Conservation (phyloP, 2,329 filamentous ascomycete species). For the Arthrobotrys iridis region DNA sequence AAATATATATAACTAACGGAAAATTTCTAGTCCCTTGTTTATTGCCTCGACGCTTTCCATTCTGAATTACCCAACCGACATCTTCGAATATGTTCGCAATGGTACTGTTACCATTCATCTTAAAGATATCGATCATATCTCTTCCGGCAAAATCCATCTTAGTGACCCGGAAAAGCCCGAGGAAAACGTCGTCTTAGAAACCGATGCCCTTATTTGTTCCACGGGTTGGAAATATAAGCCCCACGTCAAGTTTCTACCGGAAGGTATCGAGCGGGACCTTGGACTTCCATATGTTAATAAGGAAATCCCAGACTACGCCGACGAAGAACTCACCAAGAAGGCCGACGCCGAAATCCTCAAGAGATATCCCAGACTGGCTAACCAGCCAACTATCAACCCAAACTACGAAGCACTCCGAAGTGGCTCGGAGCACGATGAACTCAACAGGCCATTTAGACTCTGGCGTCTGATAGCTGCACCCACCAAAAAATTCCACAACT, state of each 20-base stretch:
- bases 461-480: slow-evolving; percentile 48
- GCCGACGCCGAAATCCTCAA: slow-evolving; percentile 68
- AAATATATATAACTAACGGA: neutral
- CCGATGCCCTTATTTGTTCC: slow-evolving; percentile 68
- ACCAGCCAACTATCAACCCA: slow-evolving; percentile 66
- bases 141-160: slow-evolving; percentile 65
- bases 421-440: slow-evolving; percentile 37
- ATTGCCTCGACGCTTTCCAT: slow-evolving; percentile 69
- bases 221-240: slow-evolving; percentile 69
- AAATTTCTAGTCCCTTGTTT: slow-evolving; percentile 63
- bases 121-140: slow-evolving; percentile 66
- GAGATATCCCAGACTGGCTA: slow-evolving; percentile 65
- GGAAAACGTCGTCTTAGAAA: slow-evolving; percentile 64
- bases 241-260: slow-evolving; percentile 67
- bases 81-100: slow-evolving; percentile 68
- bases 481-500: slow-evolving; percentile 51
- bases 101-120: slow-evolving; percentile 68
- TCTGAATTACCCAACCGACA: slow-evolving; percentile 69
- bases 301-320: slow-evolving; percentile 60
- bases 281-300: slow-evolving; percentile 65
- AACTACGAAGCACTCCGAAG: slow-evolving; percentile 63
- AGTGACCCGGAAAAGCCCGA: slow-evolving; percentile 57
- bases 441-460: slow-evolving; percentile 48
- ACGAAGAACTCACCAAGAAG: slow-evolving; percentile 61
- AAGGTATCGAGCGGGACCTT: slow-evolving; percentile 64